These are phyloP conservation scores for Saccharomycopsis sp. DNA, from an alignment of 805 yeast species.

Conservation along the genomic window DNA sequence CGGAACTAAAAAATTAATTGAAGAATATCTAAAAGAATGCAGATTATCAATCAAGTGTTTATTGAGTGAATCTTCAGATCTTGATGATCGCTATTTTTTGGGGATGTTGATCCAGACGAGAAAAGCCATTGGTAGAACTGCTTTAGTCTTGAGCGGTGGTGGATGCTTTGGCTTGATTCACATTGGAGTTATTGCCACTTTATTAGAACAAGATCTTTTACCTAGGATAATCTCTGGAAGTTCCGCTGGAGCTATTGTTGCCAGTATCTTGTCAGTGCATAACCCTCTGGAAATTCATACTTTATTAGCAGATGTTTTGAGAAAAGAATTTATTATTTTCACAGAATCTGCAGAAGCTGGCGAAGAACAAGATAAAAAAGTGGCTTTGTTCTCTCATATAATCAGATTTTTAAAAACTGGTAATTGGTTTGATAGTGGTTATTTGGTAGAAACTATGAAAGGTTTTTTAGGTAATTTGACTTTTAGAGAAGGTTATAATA, in stretches of 20 bases:
- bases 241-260: conserved; percentile 93
- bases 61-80: conserved; percentile 20
- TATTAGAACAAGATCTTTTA: conserved; percentile 60
- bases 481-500: conserved; percentile 86
- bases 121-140: conserved; percentile 88
- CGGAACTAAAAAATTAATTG: conserved; percentile 79
- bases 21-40: conserved; percentile 76
- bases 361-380: conserved; percentile 37
- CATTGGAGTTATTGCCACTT: conserved; percentile 79
- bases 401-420: conserved; percentile 68
- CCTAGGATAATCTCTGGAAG: conserved; percentile 91
- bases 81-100: conserved; percentile 62
- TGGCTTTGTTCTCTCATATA: conserved; percentile 21
- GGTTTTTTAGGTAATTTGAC: conserved; percentile 81
- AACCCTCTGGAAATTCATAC: conserved; percentile 57
- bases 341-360: conserved; percentile 44
- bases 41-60: conserved; percentile 30
- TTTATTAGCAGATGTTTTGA: conserved; percentile 38
- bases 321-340: conserved; percentile 41
- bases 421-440: conserved; percentile 74
- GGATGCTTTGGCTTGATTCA: conserved; percentile 90
- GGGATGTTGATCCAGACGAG: conserved; percentile 81
- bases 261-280: conserved; percentile 77
- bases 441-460: conserved; percentile 63
- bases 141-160: conserved; percentile 92